These are phyloP conservation scores for Phyllostachys edulis DNA, from an alignment of 176 grass and related monocot species.

Conservation along the genomic window DNA sequence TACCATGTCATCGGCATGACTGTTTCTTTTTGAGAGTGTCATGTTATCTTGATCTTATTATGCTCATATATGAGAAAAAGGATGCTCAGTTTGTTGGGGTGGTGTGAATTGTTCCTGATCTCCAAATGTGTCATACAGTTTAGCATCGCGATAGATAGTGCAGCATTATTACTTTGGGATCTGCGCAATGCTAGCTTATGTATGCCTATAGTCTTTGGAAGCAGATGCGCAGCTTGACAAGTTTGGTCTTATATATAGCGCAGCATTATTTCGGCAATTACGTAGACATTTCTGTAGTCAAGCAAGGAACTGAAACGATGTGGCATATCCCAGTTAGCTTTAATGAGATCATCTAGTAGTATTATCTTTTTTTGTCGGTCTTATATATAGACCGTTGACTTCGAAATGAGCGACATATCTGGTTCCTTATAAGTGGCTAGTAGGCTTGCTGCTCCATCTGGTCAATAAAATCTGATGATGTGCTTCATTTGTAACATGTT, in stretches of 20 bases:
- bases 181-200: background rate
- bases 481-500: background rate
- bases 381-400: too few relatives aligned
- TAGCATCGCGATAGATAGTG: background rate
- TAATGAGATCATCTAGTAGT: too few relatives aligned
- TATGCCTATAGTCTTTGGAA: background rate
- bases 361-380: too few relatives aligned
- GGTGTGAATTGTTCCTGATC: background rate
- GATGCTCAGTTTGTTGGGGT: background rate
- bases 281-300: too few relatives aligned
- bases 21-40: background rate
- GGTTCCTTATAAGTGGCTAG: too few relatives aligned
- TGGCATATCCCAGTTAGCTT: too few relatives aligned
- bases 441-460: too few relatives aligned
- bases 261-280: too few relatives aligned
- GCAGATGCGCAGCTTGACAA: background rate
- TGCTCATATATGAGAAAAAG: background rate
- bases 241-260: background rate
- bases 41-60: background rate
- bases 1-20: background rate
- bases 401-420: too few relatives aligned
- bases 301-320: too few relatives aligned
- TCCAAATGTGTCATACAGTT: background rate
- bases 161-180: background rate
- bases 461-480: too few relatives aligned